These are phyloP conservation scores for Lentinula sp. DNA, from an alignment of 768 basidiomycete genomes.

Conservation along the genomic window DNA sequence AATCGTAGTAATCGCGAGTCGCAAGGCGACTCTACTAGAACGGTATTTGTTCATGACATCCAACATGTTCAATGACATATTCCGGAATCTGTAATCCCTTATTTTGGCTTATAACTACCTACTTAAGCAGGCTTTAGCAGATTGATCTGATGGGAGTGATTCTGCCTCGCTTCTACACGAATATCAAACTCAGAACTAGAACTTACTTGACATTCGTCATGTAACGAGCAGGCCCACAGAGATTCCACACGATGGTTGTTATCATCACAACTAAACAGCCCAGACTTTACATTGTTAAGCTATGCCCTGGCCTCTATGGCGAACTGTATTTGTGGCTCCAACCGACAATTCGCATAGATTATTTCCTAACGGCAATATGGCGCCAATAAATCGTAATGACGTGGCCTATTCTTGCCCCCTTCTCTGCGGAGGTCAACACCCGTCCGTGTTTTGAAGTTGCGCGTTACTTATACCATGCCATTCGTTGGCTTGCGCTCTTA, in stretches of 20 bases:
- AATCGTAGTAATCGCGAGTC: conserved; percentile 92
- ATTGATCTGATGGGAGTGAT: neutral
- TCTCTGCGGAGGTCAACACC: neutral
- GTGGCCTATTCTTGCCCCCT: neutral
- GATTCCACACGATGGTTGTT: neutral
- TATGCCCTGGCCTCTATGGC: conserved; percentile 1
- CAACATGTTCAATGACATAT: conserved; percentile 33
- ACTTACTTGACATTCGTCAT: neutral
- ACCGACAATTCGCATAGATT: neutral
- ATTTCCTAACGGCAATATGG: neutral
- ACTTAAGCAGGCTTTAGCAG: neutral
- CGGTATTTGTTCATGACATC: conserved; percentile 89
- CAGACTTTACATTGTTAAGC: neutral
- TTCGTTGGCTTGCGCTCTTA: neutral
- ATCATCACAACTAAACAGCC: neutral
- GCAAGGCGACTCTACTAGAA: conserved; percentile 87
- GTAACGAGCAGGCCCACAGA: neutral
- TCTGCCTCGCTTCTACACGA: neutral
- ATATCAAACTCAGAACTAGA: neutral
- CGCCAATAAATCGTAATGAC: neutral
- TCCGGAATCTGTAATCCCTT: neutral
- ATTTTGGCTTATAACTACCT: neutral
- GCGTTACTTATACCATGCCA: conserved; percentile 5
- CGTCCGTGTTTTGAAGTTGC: neutral
- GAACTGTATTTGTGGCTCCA: neutral